Percentiles rank a stretch among this genome's conserved stretches.
phyloP scores from a whole-genome alignment of 805 yeast genomes.

The Zygoascus bituminiphila region DNA sequence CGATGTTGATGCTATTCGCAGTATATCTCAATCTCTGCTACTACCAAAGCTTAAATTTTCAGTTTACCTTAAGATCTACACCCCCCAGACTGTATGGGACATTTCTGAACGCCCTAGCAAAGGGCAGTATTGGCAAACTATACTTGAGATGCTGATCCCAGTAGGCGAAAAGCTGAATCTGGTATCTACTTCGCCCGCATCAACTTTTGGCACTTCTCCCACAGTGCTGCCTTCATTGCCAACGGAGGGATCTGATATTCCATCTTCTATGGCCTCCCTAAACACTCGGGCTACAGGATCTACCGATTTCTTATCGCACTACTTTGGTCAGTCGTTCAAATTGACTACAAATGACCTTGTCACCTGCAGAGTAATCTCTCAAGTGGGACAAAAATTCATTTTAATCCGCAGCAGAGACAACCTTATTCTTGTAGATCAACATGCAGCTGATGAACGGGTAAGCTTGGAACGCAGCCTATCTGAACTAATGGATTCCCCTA shows the following conservation, averaged over 20 bases:
- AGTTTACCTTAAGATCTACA: background rate
- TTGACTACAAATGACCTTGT: conserved; percentile 9
- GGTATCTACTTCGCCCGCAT: no score
- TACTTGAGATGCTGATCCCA: background rate
- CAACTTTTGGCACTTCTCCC: no score
- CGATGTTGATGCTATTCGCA: background rate
- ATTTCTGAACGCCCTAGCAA: background rate
- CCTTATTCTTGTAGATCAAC: conserved; percentile 57
- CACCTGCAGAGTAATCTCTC: conserved; percentile 28
- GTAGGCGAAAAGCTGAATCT: background rate
- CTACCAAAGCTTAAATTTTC: background rate
- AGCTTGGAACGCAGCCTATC: conserved; percentile 39
- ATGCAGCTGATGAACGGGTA: conserved; percentile 76
- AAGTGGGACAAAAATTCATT: conserved; percentile 59
- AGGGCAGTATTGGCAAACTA: background rate
- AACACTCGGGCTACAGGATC: conserved; percentile 4
- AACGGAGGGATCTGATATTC: background rate
- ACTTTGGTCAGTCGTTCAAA: conserved; percentile 1
- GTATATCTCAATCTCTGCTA: background rate
- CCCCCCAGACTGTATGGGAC: background rate
- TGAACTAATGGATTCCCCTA: conserved; percentile 29
- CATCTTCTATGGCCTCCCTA: no score
- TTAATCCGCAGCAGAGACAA: conserved; percentile 30
- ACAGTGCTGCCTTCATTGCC: no score
- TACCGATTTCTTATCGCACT: background rate